Evolutionary conservation across 192 early-diverging fungal species (phyloP).

Genomic region (Entrophospora sp.): DNA sequence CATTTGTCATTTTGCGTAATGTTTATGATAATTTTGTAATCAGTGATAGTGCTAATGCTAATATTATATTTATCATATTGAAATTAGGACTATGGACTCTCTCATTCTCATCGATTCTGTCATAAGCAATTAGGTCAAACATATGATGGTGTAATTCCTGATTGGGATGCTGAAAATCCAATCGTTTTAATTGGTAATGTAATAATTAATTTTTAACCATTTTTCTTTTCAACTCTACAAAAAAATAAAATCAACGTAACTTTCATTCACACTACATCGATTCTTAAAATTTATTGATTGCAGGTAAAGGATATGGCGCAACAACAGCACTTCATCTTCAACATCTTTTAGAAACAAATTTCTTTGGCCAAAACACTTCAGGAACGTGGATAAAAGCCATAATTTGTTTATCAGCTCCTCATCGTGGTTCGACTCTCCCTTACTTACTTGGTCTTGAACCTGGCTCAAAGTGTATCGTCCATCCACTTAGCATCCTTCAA

Average conservation of each 20-base stretch:
- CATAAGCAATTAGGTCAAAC: conserved; percentile 17
- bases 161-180: conserved; percentile 17
- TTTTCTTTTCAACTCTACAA: no score
- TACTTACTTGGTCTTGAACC: conserved; percentile 17
- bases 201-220: not conserved
- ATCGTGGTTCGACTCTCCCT: conserved; percentile 15
- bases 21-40: not conserved
- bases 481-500: not conserved
- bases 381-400: conserved; percentile 13
- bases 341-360: conserved; percentile 11
- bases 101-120: conserved; percentile 5
- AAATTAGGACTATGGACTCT: conserved; percentile 10
- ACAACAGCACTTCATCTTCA: conserved; percentile 17
- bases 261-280: not conserved
- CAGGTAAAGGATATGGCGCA: conserved; percentile 20
- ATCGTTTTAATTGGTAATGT: conserved; percentile 16
- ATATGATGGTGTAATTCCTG: conserved; percentile 11
- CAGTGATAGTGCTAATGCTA: no score
- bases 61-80: not conserved
- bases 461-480: conserved; percentile 8
- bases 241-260: not conserved
- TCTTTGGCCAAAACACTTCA: conserved; percentile 7
- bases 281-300: not conserved
- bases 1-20: not conserved
- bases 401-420: conserved; percentile 16